A percentile compares a stretch with the other conserved stretches of the same genome.
These are phyloP conservation scores for Colletotrichum sojae DNA, from an alignment of 2,329 filamentous ascomycete genomes.

Conservation along the genomic window DNA sequence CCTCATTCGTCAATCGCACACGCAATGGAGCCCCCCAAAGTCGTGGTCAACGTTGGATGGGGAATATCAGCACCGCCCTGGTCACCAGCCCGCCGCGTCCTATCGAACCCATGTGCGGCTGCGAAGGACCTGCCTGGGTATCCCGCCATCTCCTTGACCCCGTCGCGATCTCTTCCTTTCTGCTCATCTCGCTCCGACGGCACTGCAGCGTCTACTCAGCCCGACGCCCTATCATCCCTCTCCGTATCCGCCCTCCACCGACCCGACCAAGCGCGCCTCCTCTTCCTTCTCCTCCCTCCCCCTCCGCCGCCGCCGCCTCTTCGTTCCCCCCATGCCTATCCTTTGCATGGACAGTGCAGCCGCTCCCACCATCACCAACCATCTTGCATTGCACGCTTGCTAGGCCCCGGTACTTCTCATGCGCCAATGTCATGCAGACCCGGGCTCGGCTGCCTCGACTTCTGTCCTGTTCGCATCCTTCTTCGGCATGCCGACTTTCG, in stretches of 20 bases:
- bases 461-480: constrained; percentile 12
- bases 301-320: neutral
- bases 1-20: constrained; percentile 6
- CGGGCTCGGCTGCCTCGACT: neutral
- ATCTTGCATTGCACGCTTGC: constrained; percentile 19
- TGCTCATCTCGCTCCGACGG: neutral
- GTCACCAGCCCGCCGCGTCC: no score
- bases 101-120: no score
- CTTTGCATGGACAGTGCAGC: constrained; percentile 4
- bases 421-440: constrained; percentile 32
- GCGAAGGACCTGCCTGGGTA: neutral
- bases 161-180: constrained; percentile 13
- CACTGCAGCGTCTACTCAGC: constrained; percentile 2
- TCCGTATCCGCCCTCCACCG: neutral
- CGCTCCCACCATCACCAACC: constrained; percentile 3
- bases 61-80: no score
- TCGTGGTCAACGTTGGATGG: no score
- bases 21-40: no score
- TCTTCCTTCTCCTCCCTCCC: neutral
- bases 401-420: constrained; percentile 32
- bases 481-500: constrained; percentile 29
- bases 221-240: neutral
- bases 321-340: constrained; percentile 5
- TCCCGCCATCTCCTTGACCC: constrained; percentile 11
- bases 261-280: neutral